Percentiles rank a stretch among this genome's conserved stretches.
phyloP scores from a whole-genome alignment of 805 yeast genomes.

The Saturnispora besseyi region DNA sequence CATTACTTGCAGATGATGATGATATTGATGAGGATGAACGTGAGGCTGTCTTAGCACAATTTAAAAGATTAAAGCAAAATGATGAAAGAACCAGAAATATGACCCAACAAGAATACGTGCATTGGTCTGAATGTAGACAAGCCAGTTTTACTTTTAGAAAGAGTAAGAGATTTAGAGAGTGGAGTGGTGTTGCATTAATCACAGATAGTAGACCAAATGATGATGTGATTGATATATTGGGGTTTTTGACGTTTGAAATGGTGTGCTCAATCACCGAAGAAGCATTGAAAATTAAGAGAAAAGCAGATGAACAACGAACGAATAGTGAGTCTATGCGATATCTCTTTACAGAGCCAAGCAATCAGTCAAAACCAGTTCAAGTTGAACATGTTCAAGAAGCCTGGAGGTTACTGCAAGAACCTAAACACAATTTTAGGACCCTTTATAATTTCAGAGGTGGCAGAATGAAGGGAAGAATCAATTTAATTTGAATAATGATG shows the following conservation, averaged over 20 bases:
- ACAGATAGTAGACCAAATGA: slow-evolving; percentile 91
- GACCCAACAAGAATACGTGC: slow-evolving; percentile 97
- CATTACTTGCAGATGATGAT: slow-evolving; percentile 58
- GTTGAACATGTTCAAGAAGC: slow-evolving; percentile 84
- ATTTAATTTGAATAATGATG: slow-evolving; percentile 30
- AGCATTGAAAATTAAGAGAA: slow-evolving; percentile 65
- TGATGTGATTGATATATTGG: slow-evolving; percentile 92
- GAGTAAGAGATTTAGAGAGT: slow-evolving; percentile 88
- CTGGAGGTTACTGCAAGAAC: slow-evolving; percentile 67
- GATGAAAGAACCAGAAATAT: slow-evolving; percentile 88
- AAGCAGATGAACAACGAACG: slow-evolving; percentile 34
- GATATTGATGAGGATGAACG: slow-evolving; percentile 72
- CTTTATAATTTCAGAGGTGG: slow-evolving; percentile 69
- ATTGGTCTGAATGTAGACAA: slow-evolving; percentile 98
- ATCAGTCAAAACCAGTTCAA: slow-evolving; percentile 65
- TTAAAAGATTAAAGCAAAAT: slow-evolving; percentile 81
- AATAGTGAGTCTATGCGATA: slow-evolving; percentile 38
- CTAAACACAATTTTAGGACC: slow-evolving; percentile 50
- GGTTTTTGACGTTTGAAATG: slow-evolving; percentile 91
- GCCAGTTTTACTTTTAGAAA: slow-evolving; percentile 94
- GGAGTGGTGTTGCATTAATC: slow-evolving; percentile 82
- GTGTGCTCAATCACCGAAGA: slow-evolving; percentile 91
- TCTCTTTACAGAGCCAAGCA: slow-evolving; percentile 84
- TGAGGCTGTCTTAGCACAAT: slow-evolving; percentile 81
- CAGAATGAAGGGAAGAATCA: slow-evolving; percentile 41